Percentiles rank a stretch among this genome's conserved stretches.
phyloP scores from a whole-genome alignment of 192 early-diverging fungal species.

The Anaeromyces robustus region DNA sequence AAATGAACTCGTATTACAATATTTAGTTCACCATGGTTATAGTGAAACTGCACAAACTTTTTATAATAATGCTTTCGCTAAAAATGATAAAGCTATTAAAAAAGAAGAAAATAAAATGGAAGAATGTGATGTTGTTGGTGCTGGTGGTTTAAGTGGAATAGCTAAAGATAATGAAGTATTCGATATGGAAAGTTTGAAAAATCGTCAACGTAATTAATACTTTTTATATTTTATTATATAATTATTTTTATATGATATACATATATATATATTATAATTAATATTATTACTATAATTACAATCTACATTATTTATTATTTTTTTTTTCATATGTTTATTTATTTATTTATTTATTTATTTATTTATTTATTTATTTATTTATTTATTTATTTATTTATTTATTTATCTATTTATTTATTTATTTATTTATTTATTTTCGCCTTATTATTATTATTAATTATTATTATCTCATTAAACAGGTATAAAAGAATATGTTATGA shows the following conservation, averaged over 20 bases:
- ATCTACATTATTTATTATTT: too few relatives aligned
- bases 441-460: too few relatives aligned
- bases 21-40: conserved; percentile 74
- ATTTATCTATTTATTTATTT: too few relatives aligned
- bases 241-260: too few relatives aligned
- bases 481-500: conserved; percentile 38
- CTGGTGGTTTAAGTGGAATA: conserved; percentile 10
- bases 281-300: too few relatives aligned
- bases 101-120: conserved; percentile 5
- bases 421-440: too few relatives aligned
- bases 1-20: conserved; percentile 55
- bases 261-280: too few relatives aligned
- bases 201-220: conserved; percentile 1
- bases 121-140: conserved; percentile 5
- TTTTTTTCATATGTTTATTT: too few relatives aligned
- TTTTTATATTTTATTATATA: neutral
- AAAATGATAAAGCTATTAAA: conserved; percentile 4
- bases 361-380: too few relatives aligned
- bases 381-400: too few relatives aligned
- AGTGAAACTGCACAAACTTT: conserved; percentile 59
- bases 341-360: too few relatives aligned
- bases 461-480: too few relatives aligned
- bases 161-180: conserved; percentile 16
- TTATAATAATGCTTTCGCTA: conserved; percentile 8
- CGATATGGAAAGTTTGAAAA: neutral